Base-by-base conservation (phyloP, 2,329 filamentous ascomycete genomes). In the Hymenoscyphus fructigenus region DNA sequence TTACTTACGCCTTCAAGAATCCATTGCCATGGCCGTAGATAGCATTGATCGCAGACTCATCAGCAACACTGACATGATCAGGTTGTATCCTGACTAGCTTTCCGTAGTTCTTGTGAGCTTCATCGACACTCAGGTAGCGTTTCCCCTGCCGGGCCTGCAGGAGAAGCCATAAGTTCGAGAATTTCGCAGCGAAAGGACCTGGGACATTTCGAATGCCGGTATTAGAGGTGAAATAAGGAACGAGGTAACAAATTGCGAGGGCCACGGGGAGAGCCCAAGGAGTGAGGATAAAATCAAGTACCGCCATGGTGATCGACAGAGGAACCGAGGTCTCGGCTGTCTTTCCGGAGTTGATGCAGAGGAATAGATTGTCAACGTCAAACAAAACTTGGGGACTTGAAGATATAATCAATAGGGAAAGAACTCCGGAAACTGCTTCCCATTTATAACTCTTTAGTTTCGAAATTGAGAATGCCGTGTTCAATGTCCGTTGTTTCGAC, bases 31-130 rank as follows among this genome's bases (percentile, higher is more conserved):
- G 90, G 4, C 92, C 92, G 71, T 96, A 96, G 62, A 96, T 86
- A 57, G 83, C 78, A 15, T 84, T 83, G 62, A 97, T 93, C 1
- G 91, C 92, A n/a, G 83, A 84, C 32, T 90, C 88, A 73, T 96
- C 91, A 62, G 90, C 91, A 63, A 97, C 81, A 64, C 90, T 93
- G 71, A 96, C 83, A 72, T 97, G 93, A 72, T 93, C 87, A 0
- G 93, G 93, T 73, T 92, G 90, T 69, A 97, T 90, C 41, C 93
- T 85, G 26, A 97, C 88, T 1, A 97, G 78, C n/a, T 88, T 88
- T 3, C 93, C 93, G 67, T 72, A 71, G 73, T 88, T 89, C 80
- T 90, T 85, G 78, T 97, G 93, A 14, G 85, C 80, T 44, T 87
- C 77, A 71, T 95, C 83, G 20, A 95, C 87, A 1, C 82, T 80